Percentiles rank a stretch among this genome's conserved stretches.
These are phyloP conservation scores for Bretziella fagacearum DNA, from an alignment of 2,329 filamentous ascomycete species.

Conservation along the genomic window DNA sequence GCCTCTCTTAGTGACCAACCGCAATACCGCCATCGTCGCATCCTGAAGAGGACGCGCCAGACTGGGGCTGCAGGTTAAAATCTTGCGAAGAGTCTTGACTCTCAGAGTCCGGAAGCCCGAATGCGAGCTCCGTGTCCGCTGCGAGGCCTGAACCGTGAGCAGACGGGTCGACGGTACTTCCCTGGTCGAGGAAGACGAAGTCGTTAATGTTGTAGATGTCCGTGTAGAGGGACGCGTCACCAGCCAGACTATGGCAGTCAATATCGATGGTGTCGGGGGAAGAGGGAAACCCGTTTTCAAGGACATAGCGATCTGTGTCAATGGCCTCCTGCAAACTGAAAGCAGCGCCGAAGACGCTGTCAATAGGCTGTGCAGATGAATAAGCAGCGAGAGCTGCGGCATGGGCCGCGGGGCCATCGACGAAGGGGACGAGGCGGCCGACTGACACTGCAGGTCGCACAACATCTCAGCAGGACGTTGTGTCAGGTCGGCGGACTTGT, in stretches of 20 bases:
- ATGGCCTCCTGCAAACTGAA: slow-evolving; percentile 49
- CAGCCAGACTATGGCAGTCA: slow-evolving; percentile 51
- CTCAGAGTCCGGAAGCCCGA: slow-evolving; percentile 40
- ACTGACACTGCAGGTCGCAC: slow-evolving; percentile 99
- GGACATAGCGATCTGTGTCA: slow-evolving; percentile 59
- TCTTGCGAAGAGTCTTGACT: slow-evolving; percentile 44
- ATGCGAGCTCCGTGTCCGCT: slow-evolving; percentile 35
- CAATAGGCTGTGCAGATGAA: slow-evolving; percentile 43
- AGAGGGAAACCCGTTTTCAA: slow-evolving; percentile 63
- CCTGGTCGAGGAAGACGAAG: slow-evolving; percentile 36
- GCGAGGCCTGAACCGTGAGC: slow-evolving; percentile 32
- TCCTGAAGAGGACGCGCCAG: slow-evolving; percentile 57
- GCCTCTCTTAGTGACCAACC: slow-evolving; percentile 46
- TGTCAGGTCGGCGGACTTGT: slow-evolving; percentile 70
- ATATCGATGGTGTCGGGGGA: slow-evolving; percentile 48
- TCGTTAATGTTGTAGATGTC: slow-evolving; percentile 36
- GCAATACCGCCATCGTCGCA: slow-evolving; percentile 59
- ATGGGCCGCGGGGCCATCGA: slow-evolving; percentile 4
- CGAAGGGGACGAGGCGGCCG: slow-evolving; percentile 43
- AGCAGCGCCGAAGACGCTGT: slow-evolving; percentile 52
- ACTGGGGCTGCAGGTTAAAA: slow-evolving; percentile 56
- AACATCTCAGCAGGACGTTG: slow-evolving; percentile 99
- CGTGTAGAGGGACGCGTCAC: slow-evolving; percentile 36
- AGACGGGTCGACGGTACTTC: slow-evolving; percentile 28
- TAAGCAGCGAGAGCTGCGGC: slow-evolving; percentile 17